Evolutionary conservation across 1,284 basidiomycete species (phyloP).

Genomic region (Schizophyllum amplum): DNA sequence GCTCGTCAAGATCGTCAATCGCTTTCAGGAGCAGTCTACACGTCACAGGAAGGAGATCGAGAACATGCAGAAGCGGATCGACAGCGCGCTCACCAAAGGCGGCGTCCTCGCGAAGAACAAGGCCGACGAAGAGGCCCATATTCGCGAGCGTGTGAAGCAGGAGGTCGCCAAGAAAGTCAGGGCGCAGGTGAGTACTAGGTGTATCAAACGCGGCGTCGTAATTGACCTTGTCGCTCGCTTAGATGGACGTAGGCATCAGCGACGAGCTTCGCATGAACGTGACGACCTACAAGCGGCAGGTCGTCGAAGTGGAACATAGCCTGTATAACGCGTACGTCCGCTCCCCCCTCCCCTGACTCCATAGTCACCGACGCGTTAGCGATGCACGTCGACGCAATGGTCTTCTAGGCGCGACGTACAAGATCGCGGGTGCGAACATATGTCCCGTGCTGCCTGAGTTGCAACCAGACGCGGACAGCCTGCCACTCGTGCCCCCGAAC

Average conservation of each 20-base stretch:
- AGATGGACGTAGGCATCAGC: conserved; percentile 39
- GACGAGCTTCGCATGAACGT: conserved; percentile 24
- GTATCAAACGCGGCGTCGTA: neutral
- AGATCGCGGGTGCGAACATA: conserved; percentile 28
- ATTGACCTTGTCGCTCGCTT: neutral
- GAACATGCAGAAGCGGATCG: neutral
- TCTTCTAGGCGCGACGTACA: conserved; percentile 25
- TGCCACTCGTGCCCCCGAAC: conserved; percentile 20
- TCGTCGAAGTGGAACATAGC: conserved; percentile 32
- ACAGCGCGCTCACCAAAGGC: neutral
- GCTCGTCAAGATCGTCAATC: neutral
- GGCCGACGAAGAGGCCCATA: neutral
- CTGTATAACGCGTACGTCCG: conserved; percentile 40
- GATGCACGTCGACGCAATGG: conserved; percentile 44
- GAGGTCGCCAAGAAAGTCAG: conserved; percentile 30
- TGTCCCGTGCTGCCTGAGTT: conserved; percentile 38
- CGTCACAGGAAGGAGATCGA: neutral
- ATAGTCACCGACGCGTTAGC: conserved; percentile 18
- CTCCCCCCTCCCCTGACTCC: neutral
- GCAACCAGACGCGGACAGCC: conserved; percentile 30
- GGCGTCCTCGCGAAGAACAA: neutral
- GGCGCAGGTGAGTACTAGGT: conserved; percentile 21
- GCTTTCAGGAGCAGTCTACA: neutral
- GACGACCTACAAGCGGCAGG: conserved; percentile 25
- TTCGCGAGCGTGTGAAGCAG: conserved; percentile 27